Conservation (phyloP, 495 filamentous ascomycete species). For the Penicillium riverlandense region DNA sequence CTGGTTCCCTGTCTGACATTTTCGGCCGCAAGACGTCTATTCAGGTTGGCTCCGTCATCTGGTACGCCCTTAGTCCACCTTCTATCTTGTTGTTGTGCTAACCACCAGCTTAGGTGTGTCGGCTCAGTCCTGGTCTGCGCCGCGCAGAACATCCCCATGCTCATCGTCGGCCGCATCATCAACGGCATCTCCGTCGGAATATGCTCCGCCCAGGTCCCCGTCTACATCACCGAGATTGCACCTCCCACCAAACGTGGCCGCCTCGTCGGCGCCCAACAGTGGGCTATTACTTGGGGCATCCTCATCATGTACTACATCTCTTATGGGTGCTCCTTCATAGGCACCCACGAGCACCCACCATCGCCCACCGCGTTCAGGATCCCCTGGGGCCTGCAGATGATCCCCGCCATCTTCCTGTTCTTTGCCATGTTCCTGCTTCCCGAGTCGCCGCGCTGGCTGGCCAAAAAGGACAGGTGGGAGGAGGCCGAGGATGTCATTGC, state of each 20-base stretch:
- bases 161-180: constrained; percentile 65
- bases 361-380: constrained; percentile 51
- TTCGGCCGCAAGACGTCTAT: constrained; percentile 60
- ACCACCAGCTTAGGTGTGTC: too few species aligned
- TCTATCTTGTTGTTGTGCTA: too few species aligned
- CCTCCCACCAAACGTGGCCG: constrained; percentile 64
- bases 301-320: constrained; percentile 61
- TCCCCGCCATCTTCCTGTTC: constrained; percentile 58
- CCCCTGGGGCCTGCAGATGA: constrained; percentile 69
- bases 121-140: constrained; percentile 47
- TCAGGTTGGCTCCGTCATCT: constrained; percentile 52
- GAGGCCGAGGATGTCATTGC: constrained; percentile 57
- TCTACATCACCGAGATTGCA: constrained; percentile 68
- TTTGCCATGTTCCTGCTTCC: constrained; percentile 56
- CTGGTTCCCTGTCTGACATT: constrained; percentile 56
- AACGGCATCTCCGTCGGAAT: constrained; percentile 71
- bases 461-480: constrained; percentile 68
- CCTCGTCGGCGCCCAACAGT: constrained; percentile 63
- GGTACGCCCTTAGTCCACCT: constrained; percentile 55
- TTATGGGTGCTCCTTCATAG: constrained; percentile 52
- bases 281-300: constrained; percentile 75
- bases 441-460: constrained; percentile 70
- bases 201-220: constrained; percentile 69
- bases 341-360: constrained; percentile 13
- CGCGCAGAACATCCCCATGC: constrained; percentile 64